Conservation (phyloP, 805 yeast species). For the Starmera caribaea region DNA sequence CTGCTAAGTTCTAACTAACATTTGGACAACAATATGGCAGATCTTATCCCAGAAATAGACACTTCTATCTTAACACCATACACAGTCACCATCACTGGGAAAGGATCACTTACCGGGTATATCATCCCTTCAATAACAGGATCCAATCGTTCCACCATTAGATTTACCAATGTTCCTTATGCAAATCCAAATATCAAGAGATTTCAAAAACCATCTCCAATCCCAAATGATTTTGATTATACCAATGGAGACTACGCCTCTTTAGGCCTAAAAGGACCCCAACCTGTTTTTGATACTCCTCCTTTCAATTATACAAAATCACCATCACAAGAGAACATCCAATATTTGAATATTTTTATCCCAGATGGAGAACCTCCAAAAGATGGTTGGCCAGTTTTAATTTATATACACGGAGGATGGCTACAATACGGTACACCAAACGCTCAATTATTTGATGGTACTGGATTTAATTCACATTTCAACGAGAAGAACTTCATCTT, state of each 20-base stretch:
- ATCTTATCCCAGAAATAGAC: background rate
- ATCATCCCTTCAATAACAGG: conserved; percentile 5
- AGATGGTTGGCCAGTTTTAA: conserved; percentile 32
- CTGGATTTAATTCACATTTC: conserved; percentile 19
- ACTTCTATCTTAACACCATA: conserved; percentile 3
- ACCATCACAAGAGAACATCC: conserved; percentile 22
- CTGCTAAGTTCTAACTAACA: too few relatives aligned
- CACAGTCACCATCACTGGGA: conserved; percentile 9
- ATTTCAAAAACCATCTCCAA: conserved; percentile 23
- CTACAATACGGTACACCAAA: conserved; percentile 26
- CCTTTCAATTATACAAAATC: conserved; percentile 11
- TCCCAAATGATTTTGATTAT: conserved; percentile 27
- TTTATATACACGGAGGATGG: conserved; percentile 36
- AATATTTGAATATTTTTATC: conserved; percentile 27
- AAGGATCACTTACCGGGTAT: conserved; percentile 21
- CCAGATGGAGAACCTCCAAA: conserved; percentile 24
- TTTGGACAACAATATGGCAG: too few relatives aligned
- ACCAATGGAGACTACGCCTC: conserved; percentile 26
- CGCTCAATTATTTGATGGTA: conserved; percentile 14
- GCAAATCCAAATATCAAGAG: conserved; percentile 25
- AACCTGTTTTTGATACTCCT: conserved; percentile 24
- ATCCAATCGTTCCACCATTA: conserved; percentile 12
- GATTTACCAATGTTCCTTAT: conserved; percentile 25
- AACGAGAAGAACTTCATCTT: conserved; percentile 23
- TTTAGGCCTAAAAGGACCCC: conserved; percentile 27